These are phyloP conservation scores for Solanum paucissectum DNA, from an alignment of 257 asterid genomes.

Conservation along the genomic window DNA sequence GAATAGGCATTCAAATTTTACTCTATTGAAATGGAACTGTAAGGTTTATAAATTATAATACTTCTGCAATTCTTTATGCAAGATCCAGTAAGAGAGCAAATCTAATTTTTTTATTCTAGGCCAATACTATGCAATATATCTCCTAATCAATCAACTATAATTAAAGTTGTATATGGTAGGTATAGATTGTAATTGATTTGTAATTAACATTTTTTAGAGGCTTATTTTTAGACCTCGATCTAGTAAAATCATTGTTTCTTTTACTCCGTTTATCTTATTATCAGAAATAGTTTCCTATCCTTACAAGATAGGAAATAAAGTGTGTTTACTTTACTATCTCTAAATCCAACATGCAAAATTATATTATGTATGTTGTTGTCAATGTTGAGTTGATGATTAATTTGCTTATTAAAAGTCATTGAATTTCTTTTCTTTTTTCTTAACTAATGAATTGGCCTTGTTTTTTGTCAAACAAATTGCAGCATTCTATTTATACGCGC, in stretches of 20 bases:
- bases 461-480: background rate
- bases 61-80: background rate
- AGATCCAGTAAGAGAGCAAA: background rate
- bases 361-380: background rate
- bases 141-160: background rate
- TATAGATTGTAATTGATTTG: background rate
- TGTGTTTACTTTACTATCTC: too few relatives aligned
- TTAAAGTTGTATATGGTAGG: background rate
- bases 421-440: background rate
- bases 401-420: background rate
- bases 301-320: background rate
- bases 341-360: too few relatives aligned
- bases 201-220: background rate
- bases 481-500: background rate
- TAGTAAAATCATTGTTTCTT: accelerated
- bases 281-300: too few relatives aligned
- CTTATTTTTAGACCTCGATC: background rate
- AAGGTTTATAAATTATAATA: background rate
- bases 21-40: background rate
- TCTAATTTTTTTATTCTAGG: background rate
- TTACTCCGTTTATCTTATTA: too few relatives aligned
- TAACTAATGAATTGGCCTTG: background rate
- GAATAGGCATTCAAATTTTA: background rate
- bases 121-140: background rate
- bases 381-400: background rate